phyloP scores from a whole-genome alignment of 1,139 yeast genomes.

The Arxiozyma bovina region DNA sequence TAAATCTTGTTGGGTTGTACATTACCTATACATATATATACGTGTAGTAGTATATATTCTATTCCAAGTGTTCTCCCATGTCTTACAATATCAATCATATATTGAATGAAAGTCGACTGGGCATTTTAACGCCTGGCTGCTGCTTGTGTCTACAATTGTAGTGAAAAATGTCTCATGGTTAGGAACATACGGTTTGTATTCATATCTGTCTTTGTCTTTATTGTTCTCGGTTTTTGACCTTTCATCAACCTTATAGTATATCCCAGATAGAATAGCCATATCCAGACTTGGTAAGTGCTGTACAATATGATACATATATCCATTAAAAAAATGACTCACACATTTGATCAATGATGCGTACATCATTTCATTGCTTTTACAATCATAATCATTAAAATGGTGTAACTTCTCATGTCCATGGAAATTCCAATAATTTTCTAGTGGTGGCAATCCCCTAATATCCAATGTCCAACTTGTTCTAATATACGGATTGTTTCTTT shows the following conservation, averaged over 20 bases:
- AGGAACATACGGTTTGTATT: conserved; percentile 1
- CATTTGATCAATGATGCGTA: conserved; percentile 26
- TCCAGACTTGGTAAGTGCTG: conserved; percentile 26
- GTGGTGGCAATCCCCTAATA: conserved; percentile 26
- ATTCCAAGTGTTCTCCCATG: neutral
- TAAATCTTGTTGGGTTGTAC: too few relatives aligned
- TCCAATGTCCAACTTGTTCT: conserved; percentile 29
- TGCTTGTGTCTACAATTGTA: conserved; percentile 5
- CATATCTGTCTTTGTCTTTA: too few relatives aligned
- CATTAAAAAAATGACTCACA: conserved; percentile 36
- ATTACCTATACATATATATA: too few relatives aligned
- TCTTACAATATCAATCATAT: conserved; percentile 9
- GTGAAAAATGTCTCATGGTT: conserved; percentile 5
- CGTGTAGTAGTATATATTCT: neutral
- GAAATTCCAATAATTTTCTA: conserved; percentile 35
- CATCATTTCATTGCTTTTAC: conserved; percentile 31
- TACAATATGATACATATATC: conserved; percentile 30
- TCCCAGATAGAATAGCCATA: conserved; percentile 21
- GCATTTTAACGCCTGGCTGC: neutral
- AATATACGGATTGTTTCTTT: conserved; percentile 24
- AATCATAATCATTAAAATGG: conserved; percentile 32
- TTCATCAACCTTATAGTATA: conserved; percentile 21
- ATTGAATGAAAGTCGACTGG: conserved; percentile 9
- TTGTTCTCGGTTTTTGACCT: neutral
- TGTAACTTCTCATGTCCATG: conserved; percentile 35